Conservation (phyloP, 306 rosid species). For the Bauhinia variegata region DNA sequence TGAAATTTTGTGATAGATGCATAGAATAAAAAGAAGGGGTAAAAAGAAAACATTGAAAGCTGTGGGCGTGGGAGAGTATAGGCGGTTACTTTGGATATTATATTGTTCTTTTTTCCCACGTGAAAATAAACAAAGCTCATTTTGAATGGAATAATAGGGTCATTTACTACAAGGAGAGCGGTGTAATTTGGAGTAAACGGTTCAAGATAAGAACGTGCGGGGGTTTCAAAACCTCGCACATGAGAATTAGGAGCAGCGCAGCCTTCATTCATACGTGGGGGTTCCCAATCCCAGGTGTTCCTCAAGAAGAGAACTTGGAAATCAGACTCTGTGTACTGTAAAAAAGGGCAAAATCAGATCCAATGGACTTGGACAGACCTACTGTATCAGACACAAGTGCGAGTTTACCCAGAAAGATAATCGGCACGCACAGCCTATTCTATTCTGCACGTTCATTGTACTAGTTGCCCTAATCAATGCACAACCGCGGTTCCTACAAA, state of each 20-base stretch:
- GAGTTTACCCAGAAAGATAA: slow-evolving; percentile 29
- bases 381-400: slow-evolving; percentile 26
- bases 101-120: too few relatives aligned
- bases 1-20: slow-evolving; percentile 31
- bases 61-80: too few relatives aligned
- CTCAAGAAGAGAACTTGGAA: slow-evolving; percentile 11
- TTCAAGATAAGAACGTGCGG: slow-evolving; percentile 55
- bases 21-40: slow-evolving; percentile 12
- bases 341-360: slow-evolving; percentile 23
- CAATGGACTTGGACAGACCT: slow-evolving; percentile 15
- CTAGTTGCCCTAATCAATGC: too few relatives aligned
- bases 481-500: too few relatives aligned
- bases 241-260: too few relatives aligned
- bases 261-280: slow-evolving; percentile 49
- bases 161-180: slow-evolving; percentile 35
- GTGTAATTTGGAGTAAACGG: slow-evolving; percentile 48
- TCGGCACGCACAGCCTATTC: neutral
- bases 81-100: too few relatives aligned
- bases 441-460: slow-evolving; percentile 21
- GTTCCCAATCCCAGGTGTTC: slow-evolving; percentile 38
- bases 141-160: slow-evolving; percentile 24
- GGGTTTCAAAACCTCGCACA: slow-evolving; percentile 42
- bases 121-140: too few relatives aligned
- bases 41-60: too few relatives aligned
- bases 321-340: neutral